Evolutionary conservation across 2,329 filamentous ascomycete species (phyloP).

Genomic region (Ophiostoma sp.): DNA sequence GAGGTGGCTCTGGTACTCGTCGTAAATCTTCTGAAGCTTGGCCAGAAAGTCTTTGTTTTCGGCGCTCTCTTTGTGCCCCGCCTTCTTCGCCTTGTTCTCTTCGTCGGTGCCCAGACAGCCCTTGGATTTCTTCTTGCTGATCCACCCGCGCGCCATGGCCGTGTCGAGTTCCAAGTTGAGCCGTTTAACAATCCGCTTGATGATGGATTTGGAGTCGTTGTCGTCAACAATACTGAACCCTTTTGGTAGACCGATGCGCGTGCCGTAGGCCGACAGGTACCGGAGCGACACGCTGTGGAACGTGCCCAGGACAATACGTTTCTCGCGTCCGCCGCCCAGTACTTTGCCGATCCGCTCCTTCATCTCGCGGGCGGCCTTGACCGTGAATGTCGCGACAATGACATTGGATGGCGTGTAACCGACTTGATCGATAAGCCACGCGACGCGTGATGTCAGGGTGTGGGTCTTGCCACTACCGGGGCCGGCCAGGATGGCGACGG

Average conservation of each 20-base stretch:
- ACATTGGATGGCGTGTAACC: slow-evolving; percentile 80
- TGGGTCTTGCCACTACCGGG: slow-evolving; percentile 87
- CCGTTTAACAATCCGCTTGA: slow-evolving; percentile 81
- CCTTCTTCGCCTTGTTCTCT: slow-evolving; percentile 42
- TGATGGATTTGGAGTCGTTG: slow-evolving; percentile 73
- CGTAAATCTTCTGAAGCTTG: slow-evolving; percentile 68
- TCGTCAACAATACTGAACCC: slow-evolving; percentile 92
- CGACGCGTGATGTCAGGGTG: slow-evolving; percentile 87
- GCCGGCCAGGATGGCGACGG: slow-evolving; percentile 66
- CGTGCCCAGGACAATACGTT: slow-evolving; percentile 80
- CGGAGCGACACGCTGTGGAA: slow-evolving; percentile 91
- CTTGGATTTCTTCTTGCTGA: slow-evolving; percentile 66
- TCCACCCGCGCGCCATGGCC: slow-evolving; percentile 69
- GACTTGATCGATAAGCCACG: slow-evolving; percentile 75
- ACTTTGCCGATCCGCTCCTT: slow-evolving; percentile 77
- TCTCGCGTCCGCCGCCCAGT: slow-evolving; percentile 75
- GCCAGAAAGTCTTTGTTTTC: slow-evolving; percentile 43
- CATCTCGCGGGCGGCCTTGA: slow-evolving; percentile 94
- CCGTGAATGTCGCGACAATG: slow-evolving; percentile 94
- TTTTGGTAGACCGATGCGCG: slow-evolving; percentile 75
- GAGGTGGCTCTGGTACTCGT: slow-evolving; percentile 76
- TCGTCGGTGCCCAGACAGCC: slow-evolving; percentile 46
- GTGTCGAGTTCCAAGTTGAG: slow-evolving; percentile 63
- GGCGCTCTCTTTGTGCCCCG: slow-evolving; percentile 16
- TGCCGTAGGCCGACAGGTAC: slow-evolving; percentile 81